Base-by-base conservation (phyloP, 2,329 filamentous ascomycete genomes). In the Shiraia bambusicola region DNA sequence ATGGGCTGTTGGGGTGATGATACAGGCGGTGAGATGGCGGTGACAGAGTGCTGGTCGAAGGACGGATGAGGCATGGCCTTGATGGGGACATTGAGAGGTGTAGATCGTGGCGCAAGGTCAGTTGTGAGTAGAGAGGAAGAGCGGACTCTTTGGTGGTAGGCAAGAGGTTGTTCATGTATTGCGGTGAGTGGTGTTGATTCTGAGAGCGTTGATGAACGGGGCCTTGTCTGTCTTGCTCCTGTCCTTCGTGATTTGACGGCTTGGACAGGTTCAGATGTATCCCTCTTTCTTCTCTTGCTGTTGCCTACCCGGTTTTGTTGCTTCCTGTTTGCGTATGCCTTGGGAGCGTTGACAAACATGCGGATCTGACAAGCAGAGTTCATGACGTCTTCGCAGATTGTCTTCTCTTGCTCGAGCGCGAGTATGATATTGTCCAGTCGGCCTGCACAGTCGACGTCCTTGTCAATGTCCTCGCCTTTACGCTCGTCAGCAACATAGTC, bases 321-420 rank as follows among this genome's bases (percentile, higher is more conserved):
- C 43, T 67, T 67, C 2, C 64, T 53, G 14, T 56, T 57, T 1
- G 63, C 58, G 26, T 66, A 67, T 1, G 63, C 64, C 15, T 56
- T 58, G 0, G 64, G 64, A 6, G 64, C 64, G 26, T 67, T 67
- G 12, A 67, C 62, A 25, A 67, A 67, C 63, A 67, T 67, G 6
- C 64, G 53, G 30, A 66, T 65, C 40, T 66, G 62, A 29, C 60
- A 59, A 2, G 61, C 61, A 1, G 63, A 66, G 41, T 52, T 59
- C 54, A 67, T 65, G 12, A 67, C 61, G 35, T 67, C 64, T 29
- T 67, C 64, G 39, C 64, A 66, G 12, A 67, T 64, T 0, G 63
- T 65, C 49, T 66, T 67, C 37, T 67, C 64, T 24, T 61, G 55
- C 47, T 61, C 56, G 1, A 67, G 53, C 1, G 57, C 63, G 11